Base-by-base conservation (phyloP, 108 stramenopile genomes). In the Cafeteria roenbergensis region DNA sequence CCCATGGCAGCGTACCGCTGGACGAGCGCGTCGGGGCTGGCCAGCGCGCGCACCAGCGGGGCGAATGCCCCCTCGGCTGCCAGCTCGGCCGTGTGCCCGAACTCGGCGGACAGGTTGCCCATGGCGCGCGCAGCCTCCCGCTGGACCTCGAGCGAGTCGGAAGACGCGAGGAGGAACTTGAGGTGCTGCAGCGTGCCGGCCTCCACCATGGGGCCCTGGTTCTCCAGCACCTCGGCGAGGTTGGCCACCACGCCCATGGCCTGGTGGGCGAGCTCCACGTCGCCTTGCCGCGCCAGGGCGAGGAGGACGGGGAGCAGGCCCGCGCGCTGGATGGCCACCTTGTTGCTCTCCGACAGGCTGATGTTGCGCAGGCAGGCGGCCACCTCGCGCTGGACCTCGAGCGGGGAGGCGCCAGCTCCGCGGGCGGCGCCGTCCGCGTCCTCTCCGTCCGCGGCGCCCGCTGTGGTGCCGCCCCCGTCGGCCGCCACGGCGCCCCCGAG, bases 1-100 rank as follows among this genome's bases (percentile, higher is more conserved):
- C 84, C 84, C 89, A 90, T 87, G 26, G 82, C 80, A 38, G 86
- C 80, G 81, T 84, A 90, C 53, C 87, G 78, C 62, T 83, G 85
- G 72, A 82, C 81, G 32, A 87, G 64, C 35, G 73, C 75, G 61
- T 88, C 86, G 20, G 80, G 71, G 33, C 81, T 81, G 35, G 72
- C 63, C 24, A 90, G 78, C 60, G 85, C 75, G 25, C 82, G 57
- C 17, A 85, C 77, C 22, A 90, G 58, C 55, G 80, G 76, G 27
- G 73, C 51, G 53, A 90, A 54, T 1, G 82, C 77, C 17, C 86
- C 86, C 1, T 85, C 80, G 57, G 80, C 71, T 3, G 82, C 82
- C 55, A 88, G 86, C 34, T 70, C 65, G 12, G 76, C 61, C 21
- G 84, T 79, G 67, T 86, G 85, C 33, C 82, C 80, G 63, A 75